Base-by-base conservation (phyloP, 257 asterid genomes). In the Lycium barbarum region DNA sequence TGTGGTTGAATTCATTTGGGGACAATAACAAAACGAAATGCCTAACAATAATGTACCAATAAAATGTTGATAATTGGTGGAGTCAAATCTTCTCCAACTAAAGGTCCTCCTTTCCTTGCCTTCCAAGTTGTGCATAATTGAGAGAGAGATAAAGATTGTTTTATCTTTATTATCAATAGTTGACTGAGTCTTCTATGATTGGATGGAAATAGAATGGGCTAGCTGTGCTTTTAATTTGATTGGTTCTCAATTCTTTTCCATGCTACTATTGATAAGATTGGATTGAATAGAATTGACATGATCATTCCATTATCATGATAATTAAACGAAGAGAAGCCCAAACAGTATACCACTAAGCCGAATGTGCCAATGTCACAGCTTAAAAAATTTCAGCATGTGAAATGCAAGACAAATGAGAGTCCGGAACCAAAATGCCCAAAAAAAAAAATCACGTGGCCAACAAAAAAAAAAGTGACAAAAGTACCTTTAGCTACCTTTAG, bases 101-200 rank as follows among this genome's bases (percentile, higher is more conserved):
- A 67, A 38, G 81, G 20, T 9, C 53, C 68, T 51, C 57, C 67
- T 67, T 67, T 49, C 53, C 65, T 53, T 53, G 43, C 51, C 54
- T 35, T 71, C 81, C 82, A 35, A 74, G 58, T 35, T 84, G 86
- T 76, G 62, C 51, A 84, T 84, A 76, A 67, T 84, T 45, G 76
- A 43, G 84, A 7, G 7, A 47, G 36, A n/a, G 4, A 57, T 40
- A 66, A 66, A 66, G 13, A 63, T 57, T 57, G 55, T 43, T 81
- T 20, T 43, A 81, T 47, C 54, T 57, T 81, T 81, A 57, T 81
- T 38, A 20, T 17, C n/a, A 6, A 63, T 38, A 8, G n/a, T 79
- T 81, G 70, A 59, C 9, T 18, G 3, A 4, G 20, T 38, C 20
- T 81, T 59, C 36, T n/a, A 58, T 57, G 43, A 11, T 59, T 80